Base-by-base conservation (phyloP, 2,329 filamentous ascomycete species). In the Akanthomyces muscarius region DNA sequence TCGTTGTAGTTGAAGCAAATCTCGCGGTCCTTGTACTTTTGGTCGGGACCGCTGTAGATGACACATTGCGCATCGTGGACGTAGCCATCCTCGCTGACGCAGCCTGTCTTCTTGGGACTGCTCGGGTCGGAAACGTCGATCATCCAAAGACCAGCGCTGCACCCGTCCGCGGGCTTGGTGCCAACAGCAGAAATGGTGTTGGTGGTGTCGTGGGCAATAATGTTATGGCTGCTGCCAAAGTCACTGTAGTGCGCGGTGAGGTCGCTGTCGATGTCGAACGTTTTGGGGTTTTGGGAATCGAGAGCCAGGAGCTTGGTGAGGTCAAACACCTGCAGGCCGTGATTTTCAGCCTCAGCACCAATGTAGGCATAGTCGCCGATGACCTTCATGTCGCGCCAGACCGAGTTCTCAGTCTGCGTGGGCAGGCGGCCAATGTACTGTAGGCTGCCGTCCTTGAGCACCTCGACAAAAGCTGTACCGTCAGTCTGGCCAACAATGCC, bases 321-420 rank as follows among this genome's bases (percentile, higher is more conserved):
- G 69, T 88, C 85, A 66, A 88, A 88, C 70, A 88, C 81, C 70
- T 88, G 86, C 28, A 88, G 78, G 55, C 83, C 82, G 69, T 88
- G 85, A 61, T 74, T 71, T 7, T 67, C 65, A 0, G 82, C 79
- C 66, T 79, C 77, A 48, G 74, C 73, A 8, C 77, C 77, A 38
- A 79, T 76, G 64, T 77, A 72, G 64, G 69, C 71, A 58, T 70
- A 68, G 67, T 75, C 66, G 36, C 68, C 71, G 36, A 74, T 75
- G 21, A 77, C 75, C 54, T 74, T 74, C 68, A 78, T 77, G 65
- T 78, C 77, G n/a, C 76, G 71, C 77, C 77, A 78, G 14, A 65
- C 65, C 4, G 70, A 71, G 10, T 68, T 68, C 1, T 68, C 67
- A 2, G 75, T 76, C 60, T 80, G 74, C 38, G 78, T 77, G 0